Base-by-base conservation (phyloP, 2,329 filamentous ascomycete species). In the Exserohilum turcica region DNA sequence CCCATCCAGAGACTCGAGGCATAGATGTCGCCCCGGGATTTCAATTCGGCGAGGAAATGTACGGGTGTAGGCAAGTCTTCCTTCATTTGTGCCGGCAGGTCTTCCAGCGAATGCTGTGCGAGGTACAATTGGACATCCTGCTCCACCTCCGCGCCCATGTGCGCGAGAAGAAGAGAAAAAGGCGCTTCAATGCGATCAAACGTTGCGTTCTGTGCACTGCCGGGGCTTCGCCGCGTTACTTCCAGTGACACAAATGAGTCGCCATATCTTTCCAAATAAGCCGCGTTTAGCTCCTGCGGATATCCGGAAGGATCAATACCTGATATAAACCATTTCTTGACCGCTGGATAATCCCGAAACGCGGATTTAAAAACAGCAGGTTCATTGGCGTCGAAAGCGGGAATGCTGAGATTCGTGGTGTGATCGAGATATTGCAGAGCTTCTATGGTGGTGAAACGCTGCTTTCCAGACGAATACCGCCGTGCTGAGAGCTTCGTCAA, bases 1-100 rank as follows among this genome's bases (percentile, higher is more conserved):
- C 94, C 94, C 10, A 97, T 82, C 93, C 93, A 99, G 37, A 97
- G 79, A 63, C 90, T 95, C 0, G 89, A 87, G 64, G 82, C 84
- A 71, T 97, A 97, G n/a, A 97, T 76, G 71, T 97, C 92, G 2
- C 91, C 91, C 61, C 84, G 88, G 0, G 90, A 90, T 1, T 46
- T 27, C 28, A 84, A 82, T 6, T 77, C 70, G 3, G 67, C 72
- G 3, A 96, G 85, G 3, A 92, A 66, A 7, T 16, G 9, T 0
- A 79, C 70, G 0, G 92, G 92, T 0, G 82, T 82, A 0, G 88
- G 87, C 0, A 96, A 72, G 63, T 95, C 90, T 3, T 79, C 69
- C 49, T 79, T 82, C 1, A 96, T 75, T 1, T 74, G 59, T 0
- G 63, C 45, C 0, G 93, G 92, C 0, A 97, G 82, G 49, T 89